Percentiles rank a stretch among this genome's conserved stretches.
phyloP scores from a whole-genome alignment of 2,329 filamentous ascomycete genomes.

The Paraconiothyrium sp. region DNA sequence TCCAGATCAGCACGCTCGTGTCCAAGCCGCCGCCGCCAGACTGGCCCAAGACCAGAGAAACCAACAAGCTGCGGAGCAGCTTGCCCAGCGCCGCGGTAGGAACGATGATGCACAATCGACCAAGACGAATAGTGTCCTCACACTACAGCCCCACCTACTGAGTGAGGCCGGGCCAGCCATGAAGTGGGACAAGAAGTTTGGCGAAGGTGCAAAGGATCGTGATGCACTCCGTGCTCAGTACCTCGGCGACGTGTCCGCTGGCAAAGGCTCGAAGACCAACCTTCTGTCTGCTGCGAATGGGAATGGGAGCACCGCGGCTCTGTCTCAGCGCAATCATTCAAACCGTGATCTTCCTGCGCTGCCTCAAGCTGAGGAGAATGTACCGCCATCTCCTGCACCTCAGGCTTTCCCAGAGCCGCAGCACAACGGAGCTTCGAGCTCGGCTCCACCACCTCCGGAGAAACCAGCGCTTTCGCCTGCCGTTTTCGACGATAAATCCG shows the following conservation, averaged over 20 bases:
- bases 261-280: conserved; percentile 69
- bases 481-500: conserved; percentile 40
- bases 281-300: conserved; percentile 48
- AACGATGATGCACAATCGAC: conserved; percentile 63
- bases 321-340: conserved; percentile 34
- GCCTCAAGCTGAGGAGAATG: conserved; percentile 43
- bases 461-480: conserved; percentile 23
- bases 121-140: conserved; percentile 91
- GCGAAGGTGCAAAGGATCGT: conserved; percentile 90
- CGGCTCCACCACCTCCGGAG: conserved; percentile 47
- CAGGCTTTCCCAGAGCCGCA: conserved; percentile 22
- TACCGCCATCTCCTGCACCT: conserved; percentile 42
- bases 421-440: conserved; percentile 40
- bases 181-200: conserved; percentile 97
- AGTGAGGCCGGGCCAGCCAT: conserved; percentile 90
- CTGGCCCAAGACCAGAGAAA: conserved; percentile 76
- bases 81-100: conserved; percentile 64
- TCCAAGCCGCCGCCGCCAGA: conserved; percentile 88
- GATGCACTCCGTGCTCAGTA: conserved; percentile 87
- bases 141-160: conserved; percentile 83
- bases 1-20: conserved; percentile 89
- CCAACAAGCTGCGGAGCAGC: conserved; percentile 60
- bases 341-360: conserved; percentile 55
- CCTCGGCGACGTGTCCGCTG: conserved; percentile 75
- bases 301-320: conserved; percentile 42